Evolutionary conservation across 805 yeast species (phyloP).

Genomic region (Candida piceae): DNA sequence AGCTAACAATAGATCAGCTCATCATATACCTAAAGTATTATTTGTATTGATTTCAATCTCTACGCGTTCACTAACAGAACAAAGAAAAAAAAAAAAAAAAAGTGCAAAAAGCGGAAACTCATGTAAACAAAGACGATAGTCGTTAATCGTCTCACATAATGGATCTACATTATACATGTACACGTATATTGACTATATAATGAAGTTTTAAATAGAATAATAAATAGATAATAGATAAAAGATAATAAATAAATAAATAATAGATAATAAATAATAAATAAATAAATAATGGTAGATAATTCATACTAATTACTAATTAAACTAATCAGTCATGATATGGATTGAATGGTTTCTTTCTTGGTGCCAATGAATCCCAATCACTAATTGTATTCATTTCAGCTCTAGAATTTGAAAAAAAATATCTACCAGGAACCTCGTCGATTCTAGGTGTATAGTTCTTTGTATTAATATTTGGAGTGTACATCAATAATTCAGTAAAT

Average conservation of each 20-base stretch:
- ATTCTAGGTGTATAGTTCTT: constrained; percentile 18
- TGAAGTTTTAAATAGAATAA: not conserved
- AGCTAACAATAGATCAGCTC: no score
- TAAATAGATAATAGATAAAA: not conserved
- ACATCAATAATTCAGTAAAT: constrained; percentile 16
- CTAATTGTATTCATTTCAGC: constrained; percentile 24
- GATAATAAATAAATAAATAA: not conserved
- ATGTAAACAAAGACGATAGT: no score
- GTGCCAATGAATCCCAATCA: constrained; percentile 25
- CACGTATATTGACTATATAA: not conserved
- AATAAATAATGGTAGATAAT: not conserved
- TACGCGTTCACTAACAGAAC: no score
- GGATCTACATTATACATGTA: no score
- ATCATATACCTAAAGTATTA: no score
- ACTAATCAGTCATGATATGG: constrained; percentile 14
- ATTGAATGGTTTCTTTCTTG: constrained; percentile 27
- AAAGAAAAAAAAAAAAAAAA: no score
- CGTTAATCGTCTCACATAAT: no score
- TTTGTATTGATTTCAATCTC: no score
- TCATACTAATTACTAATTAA: not conserved
- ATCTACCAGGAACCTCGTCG: constrained; percentile 29
- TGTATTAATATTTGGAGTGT: constrained; percentile 10
- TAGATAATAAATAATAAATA: constrained; percentile 2
- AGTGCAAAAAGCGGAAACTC: no score
- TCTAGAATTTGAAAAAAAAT: constrained; percentile 23